Evolutionary conservation across 768 basidiomycete genomes (phyloP).

Genomic region (Coprinopsis cinerea): DNA sequence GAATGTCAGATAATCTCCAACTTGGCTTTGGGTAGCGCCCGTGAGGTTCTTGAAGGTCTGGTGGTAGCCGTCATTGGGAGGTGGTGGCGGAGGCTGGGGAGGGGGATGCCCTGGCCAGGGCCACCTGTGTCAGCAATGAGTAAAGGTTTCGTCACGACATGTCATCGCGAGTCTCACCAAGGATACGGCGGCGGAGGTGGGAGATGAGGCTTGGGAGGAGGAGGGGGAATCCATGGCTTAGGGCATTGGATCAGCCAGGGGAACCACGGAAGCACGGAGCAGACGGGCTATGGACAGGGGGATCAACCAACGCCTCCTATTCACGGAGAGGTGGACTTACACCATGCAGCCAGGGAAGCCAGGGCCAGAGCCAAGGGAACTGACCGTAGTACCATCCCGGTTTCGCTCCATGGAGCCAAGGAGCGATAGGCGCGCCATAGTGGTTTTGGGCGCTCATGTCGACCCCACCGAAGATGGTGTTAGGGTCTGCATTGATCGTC

Average conservation of each 20-base stretch:
- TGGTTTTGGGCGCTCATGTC: slow-evolving; percentile 26
- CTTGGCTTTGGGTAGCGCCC: slow-evolving; percentile 39
- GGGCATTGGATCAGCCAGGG: slow-evolving; percentile 29
- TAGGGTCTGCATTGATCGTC: slow-evolving; percentile 5
- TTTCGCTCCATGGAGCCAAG: slow-evolving; percentile 26
- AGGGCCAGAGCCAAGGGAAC: slow-evolving; percentile 21
- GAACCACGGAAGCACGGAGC: slow-evolving; percentile 14
- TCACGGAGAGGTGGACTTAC: slow-evolving; percentile 22
- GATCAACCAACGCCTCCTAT: slow-evolving; percentile 15
- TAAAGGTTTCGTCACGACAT: too few relatives aligned
- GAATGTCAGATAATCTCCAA: slow-evolving; percentile 34
- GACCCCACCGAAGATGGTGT: slow-evolving; percentile 13
- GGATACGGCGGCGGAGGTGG: slow-evolving; percentile 8
- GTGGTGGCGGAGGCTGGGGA: slow-evolving; percentile 14
- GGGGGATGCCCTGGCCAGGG: slow-evolving; percentile 6
- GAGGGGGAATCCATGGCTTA: slow-evolving; percentile 12
- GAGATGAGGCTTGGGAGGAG: slow-evolving; percentile 1
- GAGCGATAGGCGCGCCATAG: slow-evolving; percentile 34
- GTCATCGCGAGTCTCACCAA: too few relatives aligned
- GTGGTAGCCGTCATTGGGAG: slow-evolving; percentile 27
- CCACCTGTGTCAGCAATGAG: too few relatives aligned
- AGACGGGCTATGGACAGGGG: slow-evolving; percentile 5
- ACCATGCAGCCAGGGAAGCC: slow-evolving; percentile 26
- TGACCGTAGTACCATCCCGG: slow-evolving; percentile 42
- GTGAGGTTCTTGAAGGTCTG: slow-evolving; percentile 36